Evolutionary conservation across 768 basidiomycete genomes (phyloP), one percentile per base, ranked within the genome.

Genomic region (Trametes gibbosa): DNA sequence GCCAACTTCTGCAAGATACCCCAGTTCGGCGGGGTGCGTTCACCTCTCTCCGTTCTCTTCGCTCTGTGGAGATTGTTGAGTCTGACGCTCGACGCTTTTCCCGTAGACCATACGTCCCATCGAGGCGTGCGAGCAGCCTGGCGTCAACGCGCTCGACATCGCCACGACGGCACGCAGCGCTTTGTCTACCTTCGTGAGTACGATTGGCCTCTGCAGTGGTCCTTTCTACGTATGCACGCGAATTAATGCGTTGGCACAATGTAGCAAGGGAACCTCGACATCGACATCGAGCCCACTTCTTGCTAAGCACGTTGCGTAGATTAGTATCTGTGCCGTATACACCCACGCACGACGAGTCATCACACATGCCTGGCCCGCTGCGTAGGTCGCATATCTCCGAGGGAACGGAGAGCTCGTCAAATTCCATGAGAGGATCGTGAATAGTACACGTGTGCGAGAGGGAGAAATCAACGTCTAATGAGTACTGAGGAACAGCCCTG

Each of bases 1-100:
- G 71, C 63, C 37, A 74, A 74, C 61, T 74, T 67, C 61, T 73
- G 73, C 70, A 72, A 74, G 63, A 70, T 69, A 16, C 60, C 65
- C 53, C 58, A 66, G 43, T 70, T 65, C 34, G 67, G 67, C 24
- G 67, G 67, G 21, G 67, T 66, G 40, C 12, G 59, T 47, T 32
- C 29, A 32, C 29, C 29, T 32, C 29, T 10, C 5, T 32, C 29
- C 29, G 29, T 47, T 32, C 29, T 5, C 29, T 10, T 32, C 29
- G 5, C 5, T 32, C 29, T 10, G 29, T 10, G 29, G 29, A 4
- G 29, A 10, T 4, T 5, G 29, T 10, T 10, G 29, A 4, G 10
- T 32, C 29, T 32, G 9, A 39, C 4, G n/a, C 37, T 39, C 10
- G 21, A 21, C 19, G 17, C 32, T 37, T 29, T 34, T 47, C 19